These are phyloP conservation scores for Camelina neglecta DNA, from an alignment of 345 rosid genomes.

Conservation along the genomic window DNA sequence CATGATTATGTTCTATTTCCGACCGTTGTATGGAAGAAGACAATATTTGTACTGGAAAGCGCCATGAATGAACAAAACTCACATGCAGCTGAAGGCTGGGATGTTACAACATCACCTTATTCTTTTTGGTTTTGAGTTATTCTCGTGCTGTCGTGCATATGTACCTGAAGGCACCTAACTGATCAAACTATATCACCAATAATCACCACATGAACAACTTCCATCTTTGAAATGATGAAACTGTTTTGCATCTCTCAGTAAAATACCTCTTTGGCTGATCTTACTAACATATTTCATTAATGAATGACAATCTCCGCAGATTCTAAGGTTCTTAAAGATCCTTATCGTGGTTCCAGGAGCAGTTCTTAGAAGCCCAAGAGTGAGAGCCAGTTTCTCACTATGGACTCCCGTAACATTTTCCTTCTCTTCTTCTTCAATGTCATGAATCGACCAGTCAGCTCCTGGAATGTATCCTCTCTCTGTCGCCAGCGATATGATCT, in stretches of 20 bases:
- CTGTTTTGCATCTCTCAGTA: constrained; percentile 63
- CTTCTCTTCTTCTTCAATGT: constrained; percentile 72
- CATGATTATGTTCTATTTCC: constrained; percentile 9
- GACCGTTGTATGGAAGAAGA: constrained; percentile 1
- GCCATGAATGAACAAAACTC: background rate
- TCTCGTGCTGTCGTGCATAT: background rate
- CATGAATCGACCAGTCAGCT: constrained; percentile 65
- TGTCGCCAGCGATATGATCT: constrained; percentile 49
- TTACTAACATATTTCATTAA: constrained; percentile 60
- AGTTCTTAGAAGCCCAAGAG: constrained; percentile 58
- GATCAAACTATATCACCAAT: constrained; percentile 53
- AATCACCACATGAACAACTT: constrained; percentile 66
- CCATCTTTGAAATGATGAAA: constrained; percentile 75
- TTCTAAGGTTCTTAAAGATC: constrained; percentile 62
- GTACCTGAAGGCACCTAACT: background rate
- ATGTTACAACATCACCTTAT: constrained; percentile 6
- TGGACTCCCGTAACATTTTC: constrained; percentile 62
- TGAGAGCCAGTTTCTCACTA: constrained; percentile 70
- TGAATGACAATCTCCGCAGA: constrained; percentile 76
- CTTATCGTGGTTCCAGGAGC: constrained; percentile 51
- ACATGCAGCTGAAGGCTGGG: constrained; percentile 4
- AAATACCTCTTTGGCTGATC: constrained; percentile 54
- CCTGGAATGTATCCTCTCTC: constrained; percentile 60
- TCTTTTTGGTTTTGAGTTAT: constrained; percentile 19
- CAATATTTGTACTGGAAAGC: background rate